phyloP scores from a whole-genome alignment of 1,139 yeast genomes.

The Pneumocystis jirovecii region DNA sequence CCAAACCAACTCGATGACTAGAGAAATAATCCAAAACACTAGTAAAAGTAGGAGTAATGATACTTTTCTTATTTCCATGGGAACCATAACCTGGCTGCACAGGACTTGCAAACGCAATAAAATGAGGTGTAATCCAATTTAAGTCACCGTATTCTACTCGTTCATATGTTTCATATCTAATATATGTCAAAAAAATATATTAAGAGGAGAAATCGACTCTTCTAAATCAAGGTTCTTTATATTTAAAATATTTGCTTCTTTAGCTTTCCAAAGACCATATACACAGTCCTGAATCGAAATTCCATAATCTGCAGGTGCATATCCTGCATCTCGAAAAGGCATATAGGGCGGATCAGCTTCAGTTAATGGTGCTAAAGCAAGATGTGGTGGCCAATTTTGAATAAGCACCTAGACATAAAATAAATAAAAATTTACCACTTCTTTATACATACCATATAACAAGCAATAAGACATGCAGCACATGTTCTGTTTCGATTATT shows the following conservation, averaged over 20 bases:
- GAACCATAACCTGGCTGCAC: conserved; percentile 35
- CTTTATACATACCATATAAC: conserved; percentile 54
- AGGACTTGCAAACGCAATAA: conserved; percentile 98
- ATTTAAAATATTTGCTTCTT: conserved; percentile 78
- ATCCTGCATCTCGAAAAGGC: conserved; percentile 94
- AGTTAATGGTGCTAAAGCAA: conserved; percentile 83
- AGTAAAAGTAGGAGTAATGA: conserved; percentile 50
- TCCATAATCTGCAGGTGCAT: conserved; percentile 86
- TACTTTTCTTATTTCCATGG: conserved; percentile 19
- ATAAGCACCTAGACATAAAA: conserved; percentile 35
- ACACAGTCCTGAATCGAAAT: conserved; percentile 87
- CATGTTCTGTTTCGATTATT: conserved; percentile 74
- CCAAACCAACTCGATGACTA: conserved; percentile 63
- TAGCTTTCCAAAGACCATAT: conserved; percentile 97
- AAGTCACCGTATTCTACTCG: conserved; percentile 95
- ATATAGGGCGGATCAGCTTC: conserved; percentile 89
- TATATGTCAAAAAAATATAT: background rate
- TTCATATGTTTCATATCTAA: conserved; percentile 67
- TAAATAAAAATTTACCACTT: background rate
- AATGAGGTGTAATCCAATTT: conserved; percentile 79
- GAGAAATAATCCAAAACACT: conserved; percentile 67
- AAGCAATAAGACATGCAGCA: conserved; percentile 84
- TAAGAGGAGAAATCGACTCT: conserved; percentile 28
- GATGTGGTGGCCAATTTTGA: conserved; percentile 97
- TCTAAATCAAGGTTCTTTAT: conserved; percentile 78